Conservation (phyloP, 257 asterid genomes). For the Fraxinus excelsior region DNA sequence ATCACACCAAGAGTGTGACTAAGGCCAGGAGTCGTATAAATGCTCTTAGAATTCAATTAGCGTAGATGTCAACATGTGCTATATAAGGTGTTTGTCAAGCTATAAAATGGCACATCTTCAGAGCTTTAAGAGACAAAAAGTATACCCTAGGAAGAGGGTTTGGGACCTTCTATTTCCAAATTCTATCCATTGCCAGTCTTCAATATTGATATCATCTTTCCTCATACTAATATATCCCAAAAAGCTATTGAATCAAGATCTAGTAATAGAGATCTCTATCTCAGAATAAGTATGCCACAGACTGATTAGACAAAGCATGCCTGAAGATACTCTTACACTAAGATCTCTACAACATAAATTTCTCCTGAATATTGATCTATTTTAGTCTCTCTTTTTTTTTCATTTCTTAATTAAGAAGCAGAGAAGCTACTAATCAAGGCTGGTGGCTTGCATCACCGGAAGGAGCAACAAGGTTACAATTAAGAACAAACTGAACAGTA, state of each 20-base stretch:
- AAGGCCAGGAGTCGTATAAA: background rate
- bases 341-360: slow-evolving; percentile 4
- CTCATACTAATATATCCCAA: background rate
- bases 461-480: slow-evolving; percentile 11
- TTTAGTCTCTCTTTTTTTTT: background rate
- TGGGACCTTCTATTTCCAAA: background rate
- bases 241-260: background rate
- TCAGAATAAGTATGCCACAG: background rate
- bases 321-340: background rate
- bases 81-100: background rate
- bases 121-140: background rate
- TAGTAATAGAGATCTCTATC: background rate
- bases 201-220: background rate
- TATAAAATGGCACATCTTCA: background rate
- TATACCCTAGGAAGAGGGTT: background rate
- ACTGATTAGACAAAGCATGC: background rate
- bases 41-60: background rate
- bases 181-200: background rate
- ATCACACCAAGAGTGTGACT: slow-evolving; percentile 1
- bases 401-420: background rate
- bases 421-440: slow-evolving; percentile 18
- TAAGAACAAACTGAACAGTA: background rate
- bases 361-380: background rate
- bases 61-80: background rate
- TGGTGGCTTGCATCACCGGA: slow-evolving; percentile 5